Percentiles rank a stretch among this genome's conserved stretches.
These are phyloP conservation scores for Cytospora schulzeri DNA, from an alignment of 2,329 filamentous ascomycete genomes.

Conservation along the genomic window DNA sequence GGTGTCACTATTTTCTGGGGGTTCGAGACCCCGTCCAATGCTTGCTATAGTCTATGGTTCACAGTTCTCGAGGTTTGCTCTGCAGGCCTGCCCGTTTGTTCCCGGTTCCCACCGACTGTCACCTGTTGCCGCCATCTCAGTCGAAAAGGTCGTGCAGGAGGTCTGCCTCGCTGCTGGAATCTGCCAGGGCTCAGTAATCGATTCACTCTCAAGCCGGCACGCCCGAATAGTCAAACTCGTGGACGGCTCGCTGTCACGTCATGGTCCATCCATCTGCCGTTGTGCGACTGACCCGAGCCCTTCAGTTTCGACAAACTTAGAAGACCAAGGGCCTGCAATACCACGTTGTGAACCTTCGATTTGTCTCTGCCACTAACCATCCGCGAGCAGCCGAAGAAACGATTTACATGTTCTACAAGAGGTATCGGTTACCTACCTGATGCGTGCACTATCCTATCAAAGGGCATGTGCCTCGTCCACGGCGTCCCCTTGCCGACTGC, in stretches of 20 bases:
- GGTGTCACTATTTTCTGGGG: not conserved
- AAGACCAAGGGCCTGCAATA: constrained; percentile 12
- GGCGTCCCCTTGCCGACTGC: not conserved
- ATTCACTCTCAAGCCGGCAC: not conserved
- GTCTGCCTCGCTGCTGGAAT: no score
- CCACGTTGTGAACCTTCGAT: constrained; percentile 19
- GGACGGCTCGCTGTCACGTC: not conserved
- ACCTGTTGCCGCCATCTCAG: not conserved
- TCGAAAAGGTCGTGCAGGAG: no score
- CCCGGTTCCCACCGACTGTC: not conserved
- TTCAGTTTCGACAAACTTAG: constrained; percentile 9
- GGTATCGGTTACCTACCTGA: constrained; percentile 4
- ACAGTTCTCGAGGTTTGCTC: not conserved
- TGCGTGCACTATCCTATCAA: not conserved
- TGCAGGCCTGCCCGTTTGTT: not conserved
- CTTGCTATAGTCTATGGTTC: not conserved
- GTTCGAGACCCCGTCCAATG: not conserved
- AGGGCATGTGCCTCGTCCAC: constrained; percentile 6
- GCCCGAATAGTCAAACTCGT: not conserved
- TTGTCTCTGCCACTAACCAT: constrained; percentile 23
- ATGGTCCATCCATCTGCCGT: constrained; percentile 18
- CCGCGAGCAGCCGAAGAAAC: constrained; percentile 19
- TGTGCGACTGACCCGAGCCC: constrained; percentile 16
- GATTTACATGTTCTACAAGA: constrained; percentile 20
- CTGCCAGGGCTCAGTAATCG: not conserved